These are phyloP conservation scores for Aspergillus novoparasiticus DNA, from an alignment of 2,329 filamentous ascomycete species.

Conservation along the genomic window DNA sequence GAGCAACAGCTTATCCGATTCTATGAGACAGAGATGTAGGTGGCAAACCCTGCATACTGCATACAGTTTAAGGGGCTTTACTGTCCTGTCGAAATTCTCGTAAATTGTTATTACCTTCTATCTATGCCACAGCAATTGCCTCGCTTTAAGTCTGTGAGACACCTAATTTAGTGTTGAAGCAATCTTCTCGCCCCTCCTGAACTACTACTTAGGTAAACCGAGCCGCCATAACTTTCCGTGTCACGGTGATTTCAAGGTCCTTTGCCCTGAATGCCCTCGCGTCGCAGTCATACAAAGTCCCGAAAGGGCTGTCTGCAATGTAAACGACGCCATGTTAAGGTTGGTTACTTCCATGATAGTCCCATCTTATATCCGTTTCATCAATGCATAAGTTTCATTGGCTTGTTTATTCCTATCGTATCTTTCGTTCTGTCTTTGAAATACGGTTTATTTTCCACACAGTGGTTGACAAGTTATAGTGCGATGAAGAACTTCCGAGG, in stretches of 20 bases:
- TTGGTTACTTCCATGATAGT: slow-evolving; percentile 17
- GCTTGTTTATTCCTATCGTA: background rate
- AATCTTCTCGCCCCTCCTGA: background rate
- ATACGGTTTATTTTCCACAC: background rate
- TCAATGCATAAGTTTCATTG: background rate
- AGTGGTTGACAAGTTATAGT: slow-evolving; percentile 26
- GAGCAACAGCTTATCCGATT: background rate
- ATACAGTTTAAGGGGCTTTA: background rate
- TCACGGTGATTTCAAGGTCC: slow-evolving; percentile 2
- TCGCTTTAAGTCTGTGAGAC: too few relatives aligned
- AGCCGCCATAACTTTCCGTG: background rate
- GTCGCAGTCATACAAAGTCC: slow-evolving; percentile 42
- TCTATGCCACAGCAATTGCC: background rate
- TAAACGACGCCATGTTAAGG: slow-evolving; percentile 44
- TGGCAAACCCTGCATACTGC: background rate
- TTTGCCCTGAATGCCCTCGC: slow-evolving; percentile 29
- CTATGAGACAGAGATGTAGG: background rate
- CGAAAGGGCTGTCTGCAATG: slow-evolving; percentile 44
- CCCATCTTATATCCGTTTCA: background rate
- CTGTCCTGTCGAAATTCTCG: background rate
- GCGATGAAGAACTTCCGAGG: slow-evolving; percentile 39
- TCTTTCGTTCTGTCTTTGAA: background rate
- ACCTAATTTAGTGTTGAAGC: background rate
- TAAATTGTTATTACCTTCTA: background rate
- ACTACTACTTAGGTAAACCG: background rate